Evolutionary conservation across 208 protist genomes (phyloP), one percentile per base, ranked within the genome.

Genomic region (Endotrypanum monterogeii): DNA sequence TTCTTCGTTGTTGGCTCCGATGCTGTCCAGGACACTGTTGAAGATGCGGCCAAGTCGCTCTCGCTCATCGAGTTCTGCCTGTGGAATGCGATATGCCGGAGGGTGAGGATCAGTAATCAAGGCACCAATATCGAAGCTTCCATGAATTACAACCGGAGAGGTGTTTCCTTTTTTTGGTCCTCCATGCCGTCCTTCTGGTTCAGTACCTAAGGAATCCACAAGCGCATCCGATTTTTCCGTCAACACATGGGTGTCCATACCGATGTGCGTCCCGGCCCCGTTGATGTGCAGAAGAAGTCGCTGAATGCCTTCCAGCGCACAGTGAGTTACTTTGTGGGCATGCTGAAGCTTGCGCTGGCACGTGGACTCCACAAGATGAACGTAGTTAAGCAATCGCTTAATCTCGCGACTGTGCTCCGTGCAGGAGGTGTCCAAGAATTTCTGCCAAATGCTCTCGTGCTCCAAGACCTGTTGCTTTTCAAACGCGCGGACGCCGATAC

Each of bases 401-500:
- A 93, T 77, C 41, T 85, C 68, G 4, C 73, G 75, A 71, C 77
- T 61, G 6, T 89, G 89, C 35, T 78, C 81, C 8, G 74, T 74
- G 73, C 84, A 83, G 23, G 80, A 83, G 9, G 60, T 35, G 61
- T 83, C 67, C 8, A 77, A 55, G 60, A 87, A 88, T 23, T 48
- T n/a, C 41, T 71, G n/a, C 54, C 85, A 76, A 18, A 89, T 57
- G 39, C 25, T 39, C 9, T 78, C 48, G 51, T 71, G 56, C 72
- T 79, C 86, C 20, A 11, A 51, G n/a, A 67, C 41, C 52, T 71
- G 81, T 51, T 83, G 74, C 23, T 44, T 39, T 3, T 72, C 73
- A 55, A 89, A 69, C 1, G 61, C 44, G 20, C 55, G 67, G 14
- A 67, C 63, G 16, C 83, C 83, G 14, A 12, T 41, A 57, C 39